Evolutionary conservation across 768 basidiomycete species (phyloP).

Genomic region (Serendipita sp.): DNA sequence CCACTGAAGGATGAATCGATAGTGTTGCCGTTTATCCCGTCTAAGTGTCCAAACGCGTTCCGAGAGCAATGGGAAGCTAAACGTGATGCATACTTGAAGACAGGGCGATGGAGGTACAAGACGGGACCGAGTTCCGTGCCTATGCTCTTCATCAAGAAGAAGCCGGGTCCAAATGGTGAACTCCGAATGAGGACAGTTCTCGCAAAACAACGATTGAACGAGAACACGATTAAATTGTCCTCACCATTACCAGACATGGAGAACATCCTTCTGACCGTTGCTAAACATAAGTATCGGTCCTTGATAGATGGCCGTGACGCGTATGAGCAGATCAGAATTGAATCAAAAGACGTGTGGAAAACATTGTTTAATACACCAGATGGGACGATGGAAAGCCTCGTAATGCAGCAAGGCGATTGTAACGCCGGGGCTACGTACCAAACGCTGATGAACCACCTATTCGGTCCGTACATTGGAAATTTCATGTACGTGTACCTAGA

Average conservation of each 20-base stretch:
- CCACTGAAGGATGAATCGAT: background rate
- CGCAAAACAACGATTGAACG: slow-evolving; percentile 19
- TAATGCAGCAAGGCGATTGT: slow-evolving; percentile 22
- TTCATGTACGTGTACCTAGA: slow-evolving; percentile 24
- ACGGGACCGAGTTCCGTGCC: slow-evolving; percentile 19
- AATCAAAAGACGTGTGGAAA: slow-evolving; percentile 11
- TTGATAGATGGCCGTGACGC: slow-evolving; percentile 19
- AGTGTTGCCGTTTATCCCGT: slow-evolving; percentile 1
- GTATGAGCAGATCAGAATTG: slow-evolving; percentile 19
- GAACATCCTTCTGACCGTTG: slow-evolving; percentile 15
- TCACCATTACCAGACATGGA: slow-evolving; percentile 19
- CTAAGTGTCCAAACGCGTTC: slow-evolving; percentile 2
- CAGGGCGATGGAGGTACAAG: slow-evolving; percentile 19
- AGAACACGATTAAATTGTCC: slow-evolving; percentile 17
- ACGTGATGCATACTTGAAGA: slow-evolving; percentile 16
- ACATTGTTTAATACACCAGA: slow-evolving; percentile 23
- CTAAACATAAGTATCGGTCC: slow-evolving; percentile 12
- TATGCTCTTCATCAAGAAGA: slow-evolving; percentile 22
- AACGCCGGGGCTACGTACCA: slow-evolving; percentile 27
- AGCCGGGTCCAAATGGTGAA: slow-evolving; percentile 10
- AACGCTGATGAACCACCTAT: slow-evolving; percentile 27
- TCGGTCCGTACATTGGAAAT: slow-evolving; percentile 16
- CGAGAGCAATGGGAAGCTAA: background rate
- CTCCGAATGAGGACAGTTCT: slow-evolving; percentile 14
- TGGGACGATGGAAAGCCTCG: slow-evolving; percentile 28